These are phyloP conservation scores for Argentina anserina DNA, from an alignment of 306 rosid species.

Conservation along the genomic window DNA sequence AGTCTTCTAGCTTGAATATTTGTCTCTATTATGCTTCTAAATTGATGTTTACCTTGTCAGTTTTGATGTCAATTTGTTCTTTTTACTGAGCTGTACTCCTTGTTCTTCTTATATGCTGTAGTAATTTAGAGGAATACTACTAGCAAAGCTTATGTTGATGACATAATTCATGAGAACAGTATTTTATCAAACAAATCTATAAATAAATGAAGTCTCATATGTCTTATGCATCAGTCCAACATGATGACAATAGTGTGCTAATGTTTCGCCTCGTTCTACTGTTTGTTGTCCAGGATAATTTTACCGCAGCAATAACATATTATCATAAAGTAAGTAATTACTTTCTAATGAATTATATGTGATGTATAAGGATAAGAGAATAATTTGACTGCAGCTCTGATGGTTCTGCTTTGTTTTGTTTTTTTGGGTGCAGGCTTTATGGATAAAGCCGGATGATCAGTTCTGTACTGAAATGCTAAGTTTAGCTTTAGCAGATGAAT, in stretches of 20 bases:
- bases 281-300: constrained; percentile 65
- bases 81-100: background rate
- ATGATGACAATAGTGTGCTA: constrained; percentile 2
- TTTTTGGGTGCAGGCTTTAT: constrained; percentile 62
- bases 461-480: constrained; percentile 92
- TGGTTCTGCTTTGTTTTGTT: constrained; percentile 27
- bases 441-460: constrained; percentile 85
- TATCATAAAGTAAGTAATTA: constrained; percentile 76
- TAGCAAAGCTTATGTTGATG: background rate
- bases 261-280: constrained; percentile 8
- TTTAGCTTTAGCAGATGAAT: constrained; percentile 68
- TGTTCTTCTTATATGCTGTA: background rate
- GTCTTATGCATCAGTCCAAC: background rate
- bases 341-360: background rate
- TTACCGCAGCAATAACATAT: constrained; percentile 59
- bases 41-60: background rate
- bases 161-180: background rate
- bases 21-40: background rate
- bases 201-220: background rate
- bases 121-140: background rate
- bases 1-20: background rate
- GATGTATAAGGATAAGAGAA: background rate
- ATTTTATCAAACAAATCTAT: background rate
- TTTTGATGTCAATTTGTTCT: background rate
- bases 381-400: background rate